Base-by-base conservation (phyloP, 163 green algal genomes). In the Scenedesmus sp. region DNA sequence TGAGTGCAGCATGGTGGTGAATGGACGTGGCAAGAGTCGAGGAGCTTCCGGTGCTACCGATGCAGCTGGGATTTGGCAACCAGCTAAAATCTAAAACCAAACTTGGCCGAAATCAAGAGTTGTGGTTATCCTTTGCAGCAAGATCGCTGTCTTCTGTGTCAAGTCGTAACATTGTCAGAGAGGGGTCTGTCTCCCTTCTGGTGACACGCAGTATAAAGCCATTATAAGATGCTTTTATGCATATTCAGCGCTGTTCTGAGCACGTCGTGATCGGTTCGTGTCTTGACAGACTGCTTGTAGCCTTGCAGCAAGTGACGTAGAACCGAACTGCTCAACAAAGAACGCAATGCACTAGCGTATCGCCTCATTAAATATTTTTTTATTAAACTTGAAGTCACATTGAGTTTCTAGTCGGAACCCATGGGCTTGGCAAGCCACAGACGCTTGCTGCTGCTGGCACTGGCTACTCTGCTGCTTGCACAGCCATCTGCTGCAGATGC, bases 151-250 rank as follows among this genome's bases (percentile, higher is more conserved):
- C 4, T 52, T 12, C 23, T 52, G 13, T 13, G 23, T 52, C 23
- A 79, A 52, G 70, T 79, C 70, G 70, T 52, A 79, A 79, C 70
- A 79, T 52, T 79, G 70, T 79, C 70, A 79, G 23, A 18, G 70
- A 26, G 18, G 34, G 20, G 70, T 79, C 23, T 79, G 2, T 16
- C 23, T 79, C 0, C 7, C 23, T 79, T 79, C 70, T 52, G 23
- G 23, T 79, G 70, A 79, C 66, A 76, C 66, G 10, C 64, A 15
- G 12, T 18, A 23, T 23, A 5, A 16, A 76, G 16, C 7, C n/a
- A 6, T 2, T 18, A 76, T 12, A 12, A 26, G 66, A 18, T 18
- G 66, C 18, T 70, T 70, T 4, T 12, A 70, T 18, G 18, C 18
- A 23, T 16, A 13, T 16, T 70, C 10, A 20, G 62, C 16, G 7